phyloP scores from a whole-genome alignment of 257 asterid genomes.

The Solanum rostratum region DNA sequence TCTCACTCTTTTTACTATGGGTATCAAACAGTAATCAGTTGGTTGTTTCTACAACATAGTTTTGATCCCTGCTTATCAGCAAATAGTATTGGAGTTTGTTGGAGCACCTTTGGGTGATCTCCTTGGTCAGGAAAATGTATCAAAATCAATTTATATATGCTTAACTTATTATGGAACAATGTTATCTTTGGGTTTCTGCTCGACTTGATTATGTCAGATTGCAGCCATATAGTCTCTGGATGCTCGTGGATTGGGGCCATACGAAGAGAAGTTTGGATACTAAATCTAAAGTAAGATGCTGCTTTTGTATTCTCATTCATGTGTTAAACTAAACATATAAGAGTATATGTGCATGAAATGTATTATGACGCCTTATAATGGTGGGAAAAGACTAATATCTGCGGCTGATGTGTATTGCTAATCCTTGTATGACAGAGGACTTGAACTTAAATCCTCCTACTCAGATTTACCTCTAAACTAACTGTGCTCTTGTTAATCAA shows the following conservation, averaged over 20 bases:
- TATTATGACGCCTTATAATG: not conserved
- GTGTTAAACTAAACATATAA: not conserved
- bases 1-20: not conserved
- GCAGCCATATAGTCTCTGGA: conserved; percentile 83
- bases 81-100: not conserved
- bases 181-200: not conserved
- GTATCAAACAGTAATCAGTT: not conserved
- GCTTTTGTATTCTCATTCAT: not conserved
- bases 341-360: not conserved
- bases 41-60: not conserved
- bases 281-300: conserved; percentile 44
- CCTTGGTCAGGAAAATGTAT: not conserved
- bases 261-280: conserved; percentile 67
- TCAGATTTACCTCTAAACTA: not conserved
- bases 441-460: not conserved
- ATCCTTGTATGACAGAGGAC: not conserved
- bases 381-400: not conserved
- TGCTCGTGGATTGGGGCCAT: conserved; percentile 95
- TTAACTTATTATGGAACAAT: not conserved
- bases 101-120: not conserved
- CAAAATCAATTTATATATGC: not conserved
- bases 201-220: not conserved
- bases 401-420: not conserved
- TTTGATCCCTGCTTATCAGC: not conserved
- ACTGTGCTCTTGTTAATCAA: not conserved